phyloP scores from a whole-genome alignment of 371 early-diverging fungal genomes.

The Circinella umbellata region DNA sequence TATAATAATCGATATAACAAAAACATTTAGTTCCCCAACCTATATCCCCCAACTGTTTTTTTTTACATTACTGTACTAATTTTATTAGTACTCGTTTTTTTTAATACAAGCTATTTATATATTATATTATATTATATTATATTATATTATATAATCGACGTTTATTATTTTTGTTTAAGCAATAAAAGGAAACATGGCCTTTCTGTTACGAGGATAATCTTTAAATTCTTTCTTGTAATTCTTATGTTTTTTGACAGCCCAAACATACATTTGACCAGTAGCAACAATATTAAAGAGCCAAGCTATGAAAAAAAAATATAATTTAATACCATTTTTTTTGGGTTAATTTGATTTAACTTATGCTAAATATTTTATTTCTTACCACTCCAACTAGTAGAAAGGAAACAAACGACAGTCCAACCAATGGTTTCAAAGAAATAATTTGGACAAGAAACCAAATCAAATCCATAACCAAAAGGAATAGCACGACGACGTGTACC shows the following conservation, averaged over 20 bases:
- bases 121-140: too few relatives aligned
- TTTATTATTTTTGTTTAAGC: conserved; percentile 42
- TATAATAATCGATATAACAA: too few relatives aligned
- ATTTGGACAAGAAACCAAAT: conserved; percentile 91
- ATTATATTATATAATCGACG: too few relatives aligned
- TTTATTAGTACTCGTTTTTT: too few relatives aligned
- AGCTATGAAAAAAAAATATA: conserved; percentile 44
- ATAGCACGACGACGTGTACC: conserved; percentile 90
- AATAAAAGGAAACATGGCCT: conserved; percentile 90
- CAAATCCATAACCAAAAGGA: conserved; percentile 94
- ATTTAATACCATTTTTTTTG: not conserved
- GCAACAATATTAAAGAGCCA: conserved; percentile 83
- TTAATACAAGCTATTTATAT: too few relatives aligned
- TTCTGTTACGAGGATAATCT: conserved; percentile 89
- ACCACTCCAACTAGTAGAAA: conserved; percentile 81
- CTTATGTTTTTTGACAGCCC: conserved; percentile 97
- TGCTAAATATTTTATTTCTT: too few relatives aligned
- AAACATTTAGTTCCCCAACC: too few relatives aligned
- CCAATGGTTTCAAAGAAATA: conserved; percentile 91
- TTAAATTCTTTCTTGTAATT: conserved; percentile 91
- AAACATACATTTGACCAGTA: conserved; percentile 90
- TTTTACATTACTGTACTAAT: too few relatives aligned
- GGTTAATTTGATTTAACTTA: too few relatives aligned
- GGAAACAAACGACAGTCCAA: conserved; percentile 78
- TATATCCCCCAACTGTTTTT: too few relatives aligned